Evolutionary conservation across 495 filamentous ascomycete species (phyloP).

Genomic region (Hyaloscypha variabilis): DNA sequence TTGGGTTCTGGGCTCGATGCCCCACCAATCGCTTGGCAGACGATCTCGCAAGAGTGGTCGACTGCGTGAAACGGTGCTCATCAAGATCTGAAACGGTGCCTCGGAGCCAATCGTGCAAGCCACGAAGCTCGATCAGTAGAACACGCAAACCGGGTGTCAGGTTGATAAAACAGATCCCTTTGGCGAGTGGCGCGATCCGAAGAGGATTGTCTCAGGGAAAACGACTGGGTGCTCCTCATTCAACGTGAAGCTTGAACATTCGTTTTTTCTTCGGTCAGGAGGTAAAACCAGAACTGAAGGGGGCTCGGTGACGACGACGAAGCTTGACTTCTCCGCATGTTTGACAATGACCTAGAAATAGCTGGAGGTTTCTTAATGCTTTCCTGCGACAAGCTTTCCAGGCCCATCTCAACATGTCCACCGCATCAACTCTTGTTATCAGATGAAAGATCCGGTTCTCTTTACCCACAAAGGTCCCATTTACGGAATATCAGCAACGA

Average conservation of each 20-base stretch:
- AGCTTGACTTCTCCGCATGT: not conserved
- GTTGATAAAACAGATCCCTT: not conserved
- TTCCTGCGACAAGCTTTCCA: not conserved
- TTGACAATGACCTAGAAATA: not conserved
- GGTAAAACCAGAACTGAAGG: not conserved
- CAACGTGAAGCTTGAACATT: not conserved
- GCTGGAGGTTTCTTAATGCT: not conserved
- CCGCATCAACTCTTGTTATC: conserved; percentile 4
- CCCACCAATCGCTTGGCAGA: not conserved
- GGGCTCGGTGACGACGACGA: not conserved
- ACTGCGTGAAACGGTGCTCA: not conserved
- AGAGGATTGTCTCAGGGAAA: not conserved
- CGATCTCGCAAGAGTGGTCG: not conserved
- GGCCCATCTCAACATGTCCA: not conserved
- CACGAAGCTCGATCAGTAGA: not conserved
- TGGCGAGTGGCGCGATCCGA: not conserved
- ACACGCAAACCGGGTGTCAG: not conserved
- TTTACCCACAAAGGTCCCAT: not conserved
- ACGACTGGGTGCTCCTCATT: not conserved
- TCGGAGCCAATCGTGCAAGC: not conserved
- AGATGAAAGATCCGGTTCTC: not conserved
- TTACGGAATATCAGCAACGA: not conserved
- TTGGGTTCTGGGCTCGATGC: not conserved
- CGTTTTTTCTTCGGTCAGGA: not conserved
- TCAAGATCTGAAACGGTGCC: conserved; percentile 2